phyloP scores from a whole-genome alignment of 495 filamentous ascomycete species.

The Aspergillus incahuasiensis region DNA sequence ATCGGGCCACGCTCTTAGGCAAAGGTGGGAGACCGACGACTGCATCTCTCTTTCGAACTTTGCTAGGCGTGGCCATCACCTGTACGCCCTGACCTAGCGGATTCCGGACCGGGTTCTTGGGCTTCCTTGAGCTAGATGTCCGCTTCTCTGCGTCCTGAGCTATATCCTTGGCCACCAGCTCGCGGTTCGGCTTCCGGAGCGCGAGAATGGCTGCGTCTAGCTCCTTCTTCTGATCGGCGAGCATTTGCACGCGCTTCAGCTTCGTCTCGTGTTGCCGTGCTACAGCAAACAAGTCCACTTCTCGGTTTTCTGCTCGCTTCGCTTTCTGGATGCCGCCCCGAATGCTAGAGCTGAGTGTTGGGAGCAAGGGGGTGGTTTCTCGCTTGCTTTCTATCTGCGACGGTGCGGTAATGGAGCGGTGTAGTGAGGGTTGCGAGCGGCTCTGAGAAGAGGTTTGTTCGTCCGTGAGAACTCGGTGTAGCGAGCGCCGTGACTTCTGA shows the following conservation, averaged over 20 bases:
- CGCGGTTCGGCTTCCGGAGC: conserved; percentile 82
- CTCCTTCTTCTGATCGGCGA: conserved; percentile 65
- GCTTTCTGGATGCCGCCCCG: conserved; percentile 54
- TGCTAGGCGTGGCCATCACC: conserved; percentile 74
- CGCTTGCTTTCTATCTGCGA: conserved; percentile 35
- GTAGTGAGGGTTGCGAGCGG: conserved; percentile 50
- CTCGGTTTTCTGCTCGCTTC: conserved; percentile 58
- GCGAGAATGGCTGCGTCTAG: conserved; percentile 77
- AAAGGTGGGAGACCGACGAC: conserved; percentile 28
- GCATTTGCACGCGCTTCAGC: conserved; percentile 64
- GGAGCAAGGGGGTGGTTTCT: conserved; percentile 33
- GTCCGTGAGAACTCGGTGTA: conserved; percentile 70
- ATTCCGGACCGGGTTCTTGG: conserved; percentile 63
- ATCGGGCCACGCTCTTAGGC: conserved; percentile 23
- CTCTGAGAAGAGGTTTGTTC: conserved; percentile 51
- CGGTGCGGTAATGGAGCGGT: conserved; percentile 62
- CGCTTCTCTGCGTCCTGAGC: conserved; percentile 62
- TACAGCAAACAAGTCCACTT: conserved; percentile 60
- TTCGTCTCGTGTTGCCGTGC: conserved; percentile 59
- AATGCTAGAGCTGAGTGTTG: conserved; percentile 30
- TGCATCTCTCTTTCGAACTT: conserved; percentile 37
- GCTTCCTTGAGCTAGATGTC: conserved; percentile 49
- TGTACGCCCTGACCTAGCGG: conserved; percentile 55
- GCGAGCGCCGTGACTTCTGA: conserved; percentile 51
- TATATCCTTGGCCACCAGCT: conserved; percentile 66